Evolutionary conservation across 495 filamentous ascomycete genomes (phyloP).

Genomic region (Daldinia vernicosa): DNA sequence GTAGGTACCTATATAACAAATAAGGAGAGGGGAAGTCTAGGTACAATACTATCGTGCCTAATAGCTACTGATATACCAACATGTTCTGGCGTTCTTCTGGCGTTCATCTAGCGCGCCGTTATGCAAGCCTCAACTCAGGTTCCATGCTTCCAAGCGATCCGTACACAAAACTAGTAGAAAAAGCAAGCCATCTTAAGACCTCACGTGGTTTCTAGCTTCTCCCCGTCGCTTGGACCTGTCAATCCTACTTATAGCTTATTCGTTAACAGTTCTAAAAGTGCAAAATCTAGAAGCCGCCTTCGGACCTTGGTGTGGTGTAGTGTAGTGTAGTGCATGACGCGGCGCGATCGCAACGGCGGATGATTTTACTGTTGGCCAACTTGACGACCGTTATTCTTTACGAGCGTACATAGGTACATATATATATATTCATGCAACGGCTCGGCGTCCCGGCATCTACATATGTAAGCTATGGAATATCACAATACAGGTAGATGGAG

Average conservation of each 20-base stretch:
- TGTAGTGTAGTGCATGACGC: constrained; percentile 10
- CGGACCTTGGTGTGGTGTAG: constrained; percentile 6
- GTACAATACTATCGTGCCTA: too few species aligned
- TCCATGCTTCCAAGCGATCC: constrained; percentile 27
- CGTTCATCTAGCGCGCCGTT: constrained; percentile 39
- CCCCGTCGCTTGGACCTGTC: constrained; percentile 25
- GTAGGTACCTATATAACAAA: constrained; percentile 1
- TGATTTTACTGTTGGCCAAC: not conserved
- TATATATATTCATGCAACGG: not conserved
- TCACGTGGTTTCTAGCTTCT: constrained; percentile 38
- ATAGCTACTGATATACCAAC: constrained; percentile 1
- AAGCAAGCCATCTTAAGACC: constrained; percentile 25
- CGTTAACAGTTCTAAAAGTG: constrained; percentile 21
- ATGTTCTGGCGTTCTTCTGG: constrained; percentile 41
- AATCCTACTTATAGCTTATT: not conserved
- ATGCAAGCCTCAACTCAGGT: constrained; percentile 39
- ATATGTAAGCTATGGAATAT: not conserved
- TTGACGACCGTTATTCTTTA: not conserved
- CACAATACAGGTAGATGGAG: constrained; percentile 20
- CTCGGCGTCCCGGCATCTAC: constrained; percentile 13
- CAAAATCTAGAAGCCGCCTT: constrained; percentile 1
- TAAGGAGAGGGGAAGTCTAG: not conserved
- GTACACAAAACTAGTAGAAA: constrained; percentile 13
- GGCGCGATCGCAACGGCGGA: not conserved
- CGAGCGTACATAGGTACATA: not conserved